Evolutionary conservation across 441 rosid genomes (phyloP).

Genomic region (Erysimum cheiri): DNA sequence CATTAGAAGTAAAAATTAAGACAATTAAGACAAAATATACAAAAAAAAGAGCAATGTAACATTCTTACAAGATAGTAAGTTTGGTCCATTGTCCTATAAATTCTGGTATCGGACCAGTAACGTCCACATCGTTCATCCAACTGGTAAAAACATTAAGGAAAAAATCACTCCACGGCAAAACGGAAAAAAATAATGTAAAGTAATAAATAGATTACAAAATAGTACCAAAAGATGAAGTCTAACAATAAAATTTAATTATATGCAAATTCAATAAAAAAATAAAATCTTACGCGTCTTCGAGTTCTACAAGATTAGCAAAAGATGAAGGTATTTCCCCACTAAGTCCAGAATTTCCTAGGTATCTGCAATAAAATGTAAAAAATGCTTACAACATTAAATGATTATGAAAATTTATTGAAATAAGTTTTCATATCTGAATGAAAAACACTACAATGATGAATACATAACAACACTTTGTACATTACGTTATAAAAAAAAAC

Average conservation of each 20-base stretch:
- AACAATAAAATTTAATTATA: not conserved
- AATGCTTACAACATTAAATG: too few species aligned
- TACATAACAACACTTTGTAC: too few species aligned
- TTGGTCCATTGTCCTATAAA: conserved; percentile 70
- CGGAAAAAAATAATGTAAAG: not conserved
- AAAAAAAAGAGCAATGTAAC: conserved; percentile 2
- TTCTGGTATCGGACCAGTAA: conserved; percentile 68
- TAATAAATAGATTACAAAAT: not conserved
- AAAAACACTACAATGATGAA: too few species aligned
- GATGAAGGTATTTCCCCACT: conserved; percentile 56
- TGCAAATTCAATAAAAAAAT: not conserved
- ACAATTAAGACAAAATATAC: not conserved
- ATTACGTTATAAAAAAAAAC: too few species aligned
- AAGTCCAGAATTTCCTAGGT: conserved; percentile 51
- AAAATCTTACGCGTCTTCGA: conserved; percentile 46
- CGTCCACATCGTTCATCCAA: conserved; percentile 49
- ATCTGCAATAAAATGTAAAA: conserved; percentile 38
- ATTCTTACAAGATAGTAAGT: conserved; percentile 53
- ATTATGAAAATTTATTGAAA: too few species aligned
- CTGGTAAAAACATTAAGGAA: too few species aligned
- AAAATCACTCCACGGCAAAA: too few species aligned
- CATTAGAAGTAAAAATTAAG: too few species aligned
- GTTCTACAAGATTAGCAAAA: conserved; percentile 49
- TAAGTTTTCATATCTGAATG: not conserved
- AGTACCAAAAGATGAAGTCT: too few species aligned